These are phyloP conservation scores for Boletus subcaerulescens DNA, from an alignment of 768 basidiomycete species.

Conservation along the genomic window DNA sequence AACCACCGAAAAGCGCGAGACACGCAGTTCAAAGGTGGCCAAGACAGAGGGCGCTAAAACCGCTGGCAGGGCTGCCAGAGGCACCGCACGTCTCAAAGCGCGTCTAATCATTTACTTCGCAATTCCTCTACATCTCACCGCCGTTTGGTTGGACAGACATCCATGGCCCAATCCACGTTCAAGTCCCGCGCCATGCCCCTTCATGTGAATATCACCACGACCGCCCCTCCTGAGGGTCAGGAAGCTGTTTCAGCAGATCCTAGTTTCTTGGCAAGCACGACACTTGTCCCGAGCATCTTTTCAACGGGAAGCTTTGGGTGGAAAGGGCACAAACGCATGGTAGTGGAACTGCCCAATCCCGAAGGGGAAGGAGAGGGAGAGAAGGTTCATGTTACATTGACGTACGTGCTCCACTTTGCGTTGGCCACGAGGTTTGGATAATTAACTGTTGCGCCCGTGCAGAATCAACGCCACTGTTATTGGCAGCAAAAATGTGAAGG, in stretches of 20 bases:
- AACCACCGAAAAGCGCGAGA: conserved; percentile 30
- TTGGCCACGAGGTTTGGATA: not conserved
- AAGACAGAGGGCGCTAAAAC: conserved; percentile 40
- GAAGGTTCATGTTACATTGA: conserved; percentile 71
- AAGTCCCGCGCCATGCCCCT: conserved; percentile 66
- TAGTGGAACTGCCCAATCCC: conserved; percentile 55
- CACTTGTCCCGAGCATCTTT: conserved; percentile 59
- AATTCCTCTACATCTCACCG: not conserved
- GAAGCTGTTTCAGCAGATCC: conserved; percentile 44
- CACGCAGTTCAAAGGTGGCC: conserved; percentile 49
- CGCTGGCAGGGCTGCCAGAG: conserved; percentile 35
- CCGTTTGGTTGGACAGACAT: conserved; percentile 33
- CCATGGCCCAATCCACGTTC: conserved; percentile 50
- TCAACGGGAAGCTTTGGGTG: conserved; percentile 80
- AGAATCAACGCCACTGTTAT: conserved; percentile 78
- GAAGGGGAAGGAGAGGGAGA: conserved; percentile 49
- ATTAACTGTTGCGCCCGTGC: not conserved
- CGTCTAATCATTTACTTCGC: conserved; percentile 6
- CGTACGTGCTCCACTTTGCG: conserved; percentile 44
- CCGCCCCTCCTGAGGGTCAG: conserved; percentile 41
- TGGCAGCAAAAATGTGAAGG: conserved; percentile 59
- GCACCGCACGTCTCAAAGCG: conserved; percentile 47
- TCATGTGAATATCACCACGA: conserved; percentile 65
- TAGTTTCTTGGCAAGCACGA: conserved; percentile 57
- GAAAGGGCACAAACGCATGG: conserved; percentile 72